Conservation (phyloP, 148 eudicot species). For the Rhododendron kiyosumense region DNA sequence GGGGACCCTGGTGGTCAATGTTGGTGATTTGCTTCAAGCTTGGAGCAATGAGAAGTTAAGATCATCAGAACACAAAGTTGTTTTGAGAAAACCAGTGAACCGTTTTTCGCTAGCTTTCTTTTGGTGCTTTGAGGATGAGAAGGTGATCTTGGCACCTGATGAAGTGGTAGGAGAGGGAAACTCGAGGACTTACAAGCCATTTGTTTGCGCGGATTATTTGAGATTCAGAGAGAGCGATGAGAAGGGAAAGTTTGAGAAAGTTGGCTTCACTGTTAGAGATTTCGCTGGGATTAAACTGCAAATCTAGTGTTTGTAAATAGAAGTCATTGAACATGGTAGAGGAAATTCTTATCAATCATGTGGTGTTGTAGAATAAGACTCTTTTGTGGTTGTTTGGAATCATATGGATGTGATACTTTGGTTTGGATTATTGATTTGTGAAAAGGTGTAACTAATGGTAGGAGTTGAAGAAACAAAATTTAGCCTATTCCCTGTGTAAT, state of each 20-base stretch:
- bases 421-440: not conserved
- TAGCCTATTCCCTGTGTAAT: not conserved
- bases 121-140: conserved; percentile 81
- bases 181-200: conserved; percentile 45
- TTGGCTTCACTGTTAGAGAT: conserved; percentile 74
- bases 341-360: not conserved
- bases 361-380: not conserved
- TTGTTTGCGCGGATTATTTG: conserved; percentile 60
- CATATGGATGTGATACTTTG: not conserved
- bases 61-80: conserved; percentile 81
- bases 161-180: conserved; percentile 63
- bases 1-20: conserved; percentile 63
- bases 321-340: not conserved
- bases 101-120: conserved; percentile 77
- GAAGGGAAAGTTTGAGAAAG: conserved; percentile 71
- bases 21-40: conserved; percentile 88
- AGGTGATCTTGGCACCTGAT: conserved; percentile 62
- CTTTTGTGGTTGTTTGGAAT: not conserved
- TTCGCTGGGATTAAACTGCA: conserved; percentile 46
- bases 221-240: conserved; percentile 66
- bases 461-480: not conserved
- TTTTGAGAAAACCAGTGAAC: conserved; percentile 41
- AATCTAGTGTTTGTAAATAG: not conserved
- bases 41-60: conserved; percentile 80
- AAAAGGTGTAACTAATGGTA: not conserved